phyloP scores from a whole-genome alignment of 768 basidiomycete species.

The Russula earlei region DNA sequence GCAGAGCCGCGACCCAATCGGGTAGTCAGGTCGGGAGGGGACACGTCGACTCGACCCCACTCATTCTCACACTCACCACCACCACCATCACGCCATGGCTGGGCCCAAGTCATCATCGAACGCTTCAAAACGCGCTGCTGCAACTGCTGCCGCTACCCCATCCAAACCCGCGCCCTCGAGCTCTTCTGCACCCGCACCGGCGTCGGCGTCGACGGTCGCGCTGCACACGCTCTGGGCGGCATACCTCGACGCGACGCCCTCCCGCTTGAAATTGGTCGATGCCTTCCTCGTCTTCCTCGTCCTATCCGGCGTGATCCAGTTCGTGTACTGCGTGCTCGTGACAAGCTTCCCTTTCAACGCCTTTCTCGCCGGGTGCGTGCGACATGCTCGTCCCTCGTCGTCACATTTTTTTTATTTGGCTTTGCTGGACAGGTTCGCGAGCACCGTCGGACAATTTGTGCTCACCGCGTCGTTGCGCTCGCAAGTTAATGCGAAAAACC shows the following conservation, averaged over 20 bases:
- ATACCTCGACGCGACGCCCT: constrained; percentile 67
- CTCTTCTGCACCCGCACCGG: neutral
- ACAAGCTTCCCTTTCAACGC: constrained; percentile 97
- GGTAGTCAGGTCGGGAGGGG: too few species aligned
- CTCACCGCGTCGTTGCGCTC: constrained; percentile 84
- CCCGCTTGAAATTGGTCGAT: constrained; percentile 91
- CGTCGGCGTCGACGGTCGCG: constrained; percentile 24
- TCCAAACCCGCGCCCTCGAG: neutral
- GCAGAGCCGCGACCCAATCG: neutral
- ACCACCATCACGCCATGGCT: constrained; percentile 27
- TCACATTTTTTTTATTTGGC: too few species aligned
- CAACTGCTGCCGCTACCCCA: constrained; percentile 1
- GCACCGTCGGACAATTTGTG: constrained; percentile 95
- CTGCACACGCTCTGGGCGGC: constrained; percentile 60
- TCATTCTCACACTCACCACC: neutral
- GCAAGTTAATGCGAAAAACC: constrained; percentile 85
- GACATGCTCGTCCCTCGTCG: too few species aligned
- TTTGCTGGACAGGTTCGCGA: constrained; percentile 78
- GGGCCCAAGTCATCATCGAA: constrained; percentile 28
- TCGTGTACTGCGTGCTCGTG: constrained; percentile 83
- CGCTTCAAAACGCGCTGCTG: constrained; percentile 10
- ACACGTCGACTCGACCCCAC: neutral
- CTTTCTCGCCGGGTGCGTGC: constrained; percentile 82
- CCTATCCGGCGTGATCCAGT: constrained; percentile 83
- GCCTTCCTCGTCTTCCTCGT: constrained; percentile 86